Base-by-base conservation (phyloP, 805 yeast genomes). In the Komagataella pastoris region DNA sequence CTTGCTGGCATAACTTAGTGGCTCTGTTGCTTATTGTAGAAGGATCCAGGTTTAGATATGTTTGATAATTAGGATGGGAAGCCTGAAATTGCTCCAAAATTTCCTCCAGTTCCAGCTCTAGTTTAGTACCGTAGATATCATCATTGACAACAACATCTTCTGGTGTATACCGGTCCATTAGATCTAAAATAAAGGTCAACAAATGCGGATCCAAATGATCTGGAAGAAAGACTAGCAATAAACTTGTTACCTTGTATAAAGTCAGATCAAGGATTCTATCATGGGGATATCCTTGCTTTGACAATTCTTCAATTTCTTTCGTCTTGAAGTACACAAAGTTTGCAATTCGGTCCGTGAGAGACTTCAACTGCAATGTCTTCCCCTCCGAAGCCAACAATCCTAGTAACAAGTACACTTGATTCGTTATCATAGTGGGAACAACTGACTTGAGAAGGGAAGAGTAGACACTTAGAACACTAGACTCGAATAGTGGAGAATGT, bases 211-310 rank as follows among this genome's bases (percentile, higher is more conserved):
- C 8, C 21, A 21, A 6, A 50, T 40, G 12, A 48, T 54, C 55
- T n/a, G 57, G 55, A 7, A 51, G 21, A 17, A 43, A 36, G 3
- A 48, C 45, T 12, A 50, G 3, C 17, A 54, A 24, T 6, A 49
- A 21, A 17, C 49, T 50, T 1, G 54, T 44, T 3, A 54, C 46
- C 14, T 54, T 36, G 49, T 14, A 46, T 8, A 50, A n/a, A 12
- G 51, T 46, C 19, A 23, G 43, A 10, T 17, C 17, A 8, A 44
- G 51, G 14, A 17, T 50, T 8, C 19, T 43, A 14, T 50, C 46
- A 7, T 23, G 19, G 4, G 48, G 44, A 17, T 45, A 45, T 8
- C 47, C 48, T 10, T 17, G 17, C 46, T 36, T 24, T 19, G 24
- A 21, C 17, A n/a, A 17, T 17, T 44, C 30, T 14, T 17, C 36